Evolutionary conservation across 805 yeast species (phyloP).

Genomic region (Torulaspora franciscae): DNA sequence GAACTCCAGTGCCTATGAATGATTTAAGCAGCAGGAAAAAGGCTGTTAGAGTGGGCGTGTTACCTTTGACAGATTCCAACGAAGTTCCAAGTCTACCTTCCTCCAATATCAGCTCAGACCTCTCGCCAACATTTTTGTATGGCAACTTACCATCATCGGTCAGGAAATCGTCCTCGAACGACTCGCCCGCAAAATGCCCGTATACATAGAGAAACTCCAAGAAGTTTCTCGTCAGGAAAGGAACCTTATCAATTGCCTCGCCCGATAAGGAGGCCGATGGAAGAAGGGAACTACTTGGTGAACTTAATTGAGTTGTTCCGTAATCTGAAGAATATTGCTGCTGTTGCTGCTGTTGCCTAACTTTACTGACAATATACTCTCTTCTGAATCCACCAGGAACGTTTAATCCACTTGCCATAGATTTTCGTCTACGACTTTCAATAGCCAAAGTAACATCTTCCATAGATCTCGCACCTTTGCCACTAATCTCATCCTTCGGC

Average conservation of each 20-base stretch:
- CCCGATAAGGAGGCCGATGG: constrained; percentile 9
- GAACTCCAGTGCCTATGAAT: constrained; percentile 71
- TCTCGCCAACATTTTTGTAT: constrained; percentile 21
- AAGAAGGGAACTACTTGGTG: constrained; percentile 10
- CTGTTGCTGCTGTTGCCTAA: constrained; percentile 29
- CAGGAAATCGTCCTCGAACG: constrained; percentile 59
- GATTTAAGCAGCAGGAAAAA: constrained; percentile 68
- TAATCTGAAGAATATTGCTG: constrained; percentile 2
- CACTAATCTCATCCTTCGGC: constrained; percentile 2
- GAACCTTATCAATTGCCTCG: constrained; percentile 35
- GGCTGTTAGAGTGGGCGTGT: constrained; percentile 69
- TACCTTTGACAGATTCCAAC: constrained; percentile 44
- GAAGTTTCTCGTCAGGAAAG: constrained; percentile 63
- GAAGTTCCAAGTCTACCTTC: constrained; percentile 12
- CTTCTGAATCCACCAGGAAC: constrained; percentile 84
- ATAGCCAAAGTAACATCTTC: constrained; percentile 26
- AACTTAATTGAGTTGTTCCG: constrained; percentile 11
- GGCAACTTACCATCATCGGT: constrained; percentile 40
- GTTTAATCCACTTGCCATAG: constrained; percentile 61
- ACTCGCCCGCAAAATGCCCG: constrained; percentile 86
- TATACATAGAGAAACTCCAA: constrained; percentile 71
- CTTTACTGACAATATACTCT: constrained; percentile 50
- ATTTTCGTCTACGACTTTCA: constrained; percentile 45
- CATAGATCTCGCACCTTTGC: constrained; percentile 15
- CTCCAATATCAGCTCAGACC: constrained; percentile 10